Conservation (phyloP, 352 stramenopile genomes). For the Saprolegnia parasitica region DNA sequence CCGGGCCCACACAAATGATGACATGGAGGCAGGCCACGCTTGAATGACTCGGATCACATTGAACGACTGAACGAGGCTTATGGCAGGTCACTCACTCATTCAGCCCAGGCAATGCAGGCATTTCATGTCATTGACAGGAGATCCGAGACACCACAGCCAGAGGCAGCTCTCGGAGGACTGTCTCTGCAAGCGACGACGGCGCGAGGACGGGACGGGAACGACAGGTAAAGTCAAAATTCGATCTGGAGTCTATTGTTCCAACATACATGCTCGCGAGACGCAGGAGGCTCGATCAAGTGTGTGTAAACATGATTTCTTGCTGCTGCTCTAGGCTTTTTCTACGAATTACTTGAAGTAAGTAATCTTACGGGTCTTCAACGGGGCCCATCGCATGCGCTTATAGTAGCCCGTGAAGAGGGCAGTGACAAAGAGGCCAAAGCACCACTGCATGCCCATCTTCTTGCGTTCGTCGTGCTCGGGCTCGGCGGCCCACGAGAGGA, state of each 20-base stretch:
- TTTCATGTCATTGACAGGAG: too few species aligned
- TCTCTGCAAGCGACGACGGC: too few species aligned
- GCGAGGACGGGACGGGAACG: too few species aligned
- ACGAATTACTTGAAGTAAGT: slow-evolving; percentile 93
- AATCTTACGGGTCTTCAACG: slow-evolving; percentile 98
- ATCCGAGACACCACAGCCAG: too few species aligned
- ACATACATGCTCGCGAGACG: not conserved
- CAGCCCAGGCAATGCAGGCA: too few species aligned
- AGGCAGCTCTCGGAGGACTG: too few species aligned
- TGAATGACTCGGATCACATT: too few species aligned
- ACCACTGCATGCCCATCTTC: slow-evolving; percentile 94
- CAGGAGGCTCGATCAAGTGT: not conserved
- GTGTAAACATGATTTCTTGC: not conserved
- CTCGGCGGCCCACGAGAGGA: slow-evolving; percentile 96
- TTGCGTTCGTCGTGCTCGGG: slow-evolving; percentile 98
- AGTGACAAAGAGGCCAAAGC: slow-evolving; percentile 88
- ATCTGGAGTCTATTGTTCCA: not conserved
- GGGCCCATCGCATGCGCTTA: slow-evolving; percentile 97
- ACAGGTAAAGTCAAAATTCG: too few species aligned
- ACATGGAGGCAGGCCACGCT: too few species aligned
- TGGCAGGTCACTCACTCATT: too few species aligned
- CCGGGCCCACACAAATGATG: too few species aligned
- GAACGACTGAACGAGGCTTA: too few species aligned
- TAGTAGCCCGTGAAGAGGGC: slow-evolving; percentile 95
- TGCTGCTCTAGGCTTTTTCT: slow-evolving; percentile 10